A percentile compares a stretch with the other conserved stretches of the same genome.
Conservation (phyloP, 148 eudicot species). For the Camellia lanceoleosa region DNA sequence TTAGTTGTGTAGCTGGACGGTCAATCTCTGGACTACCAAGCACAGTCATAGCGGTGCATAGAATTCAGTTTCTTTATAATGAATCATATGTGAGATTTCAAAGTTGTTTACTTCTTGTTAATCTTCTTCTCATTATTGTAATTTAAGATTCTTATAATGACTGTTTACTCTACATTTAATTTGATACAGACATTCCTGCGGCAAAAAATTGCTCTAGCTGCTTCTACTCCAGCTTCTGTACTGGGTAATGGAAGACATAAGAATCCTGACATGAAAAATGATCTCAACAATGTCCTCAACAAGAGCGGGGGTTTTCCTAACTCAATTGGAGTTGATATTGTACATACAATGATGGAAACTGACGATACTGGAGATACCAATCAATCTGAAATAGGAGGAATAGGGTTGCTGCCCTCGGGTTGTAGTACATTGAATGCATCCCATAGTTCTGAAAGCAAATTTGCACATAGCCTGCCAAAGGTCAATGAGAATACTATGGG, state of each 20-base stretch:
- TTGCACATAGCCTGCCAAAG: constrained; percentile 33
- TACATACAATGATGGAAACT: constrained; percentile 12
- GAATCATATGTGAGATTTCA: neutral
- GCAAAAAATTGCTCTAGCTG: constrained; percentile 68
- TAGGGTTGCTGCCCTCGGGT: neutral
- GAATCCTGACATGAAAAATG: constrained; percentile 22
- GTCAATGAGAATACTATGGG: constrained; percentile 42
- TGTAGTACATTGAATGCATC: neutral
- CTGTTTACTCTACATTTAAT: constrained; percentile 2
- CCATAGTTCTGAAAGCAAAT: constrained; percentile 20
- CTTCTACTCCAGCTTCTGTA: constrained; percentile 32
- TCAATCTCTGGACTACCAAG: neutral
- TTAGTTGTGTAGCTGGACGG: too few species aligned
- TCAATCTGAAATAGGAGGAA: constrained; percentile 2
- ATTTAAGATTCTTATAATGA: neutral
- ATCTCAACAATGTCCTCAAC: neutral
- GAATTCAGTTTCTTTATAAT: neutral
- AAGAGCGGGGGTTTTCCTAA: neutral
- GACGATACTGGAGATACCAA: neutral
- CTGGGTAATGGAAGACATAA: constrained; percentile 24
- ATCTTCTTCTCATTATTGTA: neutral
- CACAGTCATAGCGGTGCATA: neutral
- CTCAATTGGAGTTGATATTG: neutral
- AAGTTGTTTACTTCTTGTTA: neutral
- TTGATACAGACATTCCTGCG: constrained; percentile 70